Evolutionary conservation across 2,329 filamentous ascomycete species (phyloP).

Genomic region (Amylocarpus encephaloides): DNA sequence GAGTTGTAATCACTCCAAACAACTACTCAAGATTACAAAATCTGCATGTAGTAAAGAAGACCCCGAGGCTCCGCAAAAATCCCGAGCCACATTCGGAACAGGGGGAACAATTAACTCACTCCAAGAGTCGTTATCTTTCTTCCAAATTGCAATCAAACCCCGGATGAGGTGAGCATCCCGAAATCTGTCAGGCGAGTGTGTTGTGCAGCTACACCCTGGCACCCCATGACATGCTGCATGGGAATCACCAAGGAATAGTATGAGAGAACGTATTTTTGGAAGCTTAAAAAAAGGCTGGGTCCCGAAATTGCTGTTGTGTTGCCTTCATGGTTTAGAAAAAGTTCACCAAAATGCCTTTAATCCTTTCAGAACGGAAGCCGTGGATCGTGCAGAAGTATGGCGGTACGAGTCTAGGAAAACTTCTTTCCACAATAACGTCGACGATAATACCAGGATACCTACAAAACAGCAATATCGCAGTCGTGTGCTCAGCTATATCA

Average conservation of each 20-base stretch:
- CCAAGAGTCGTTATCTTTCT: not conserved
- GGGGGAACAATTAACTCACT: not conserved
- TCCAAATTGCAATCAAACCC: not conserved
- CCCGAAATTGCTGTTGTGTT: no score
- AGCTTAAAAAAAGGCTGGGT: no score
- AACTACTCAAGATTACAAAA: no score
- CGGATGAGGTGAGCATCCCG: not conserved
- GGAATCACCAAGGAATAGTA: no score
- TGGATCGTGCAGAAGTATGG: slow-evolving; percentile 59
- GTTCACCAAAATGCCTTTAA: not conserved
- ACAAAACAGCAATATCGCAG: slow-evolving; percentile 41
- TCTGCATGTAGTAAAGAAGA: no score
- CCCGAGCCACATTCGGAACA: not conserved
- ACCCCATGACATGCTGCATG: no score
- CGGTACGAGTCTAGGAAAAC: slow-evolving; percentile 53
- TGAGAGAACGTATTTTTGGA: no score
- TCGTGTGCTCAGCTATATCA: slow-evolving; percentile 51
- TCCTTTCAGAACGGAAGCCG: not conserved
- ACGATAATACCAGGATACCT: slow-evolving; percentile 31
- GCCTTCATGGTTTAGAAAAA: not conserved
- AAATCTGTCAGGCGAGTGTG: no score
- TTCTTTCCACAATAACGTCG: slow-evolving; percentile 42
- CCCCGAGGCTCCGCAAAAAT: no score
- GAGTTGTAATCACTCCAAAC: no score
- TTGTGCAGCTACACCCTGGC: no score